Evolutionary conservation across 441 rosid genomes (phyloP), one percentile per base, ranked within the genome.

Genomic region (Biscutella auriculata): DNA sequence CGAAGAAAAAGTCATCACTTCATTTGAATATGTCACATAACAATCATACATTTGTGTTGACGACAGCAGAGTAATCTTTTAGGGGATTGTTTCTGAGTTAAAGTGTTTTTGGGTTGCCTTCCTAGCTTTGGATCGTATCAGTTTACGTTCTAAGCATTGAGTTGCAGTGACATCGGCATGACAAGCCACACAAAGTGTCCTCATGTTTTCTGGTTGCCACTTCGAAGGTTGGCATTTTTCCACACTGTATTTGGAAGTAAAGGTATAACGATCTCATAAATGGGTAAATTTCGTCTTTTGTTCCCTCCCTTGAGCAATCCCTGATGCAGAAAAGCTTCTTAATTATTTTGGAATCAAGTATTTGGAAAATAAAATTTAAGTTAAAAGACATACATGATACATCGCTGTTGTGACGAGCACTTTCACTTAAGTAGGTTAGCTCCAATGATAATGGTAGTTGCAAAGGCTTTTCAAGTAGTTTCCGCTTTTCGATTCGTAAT

Each of bases 151-250:
- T 50, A 71, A 78, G 9, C 84, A 71, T 68, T 85, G 99, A 48
- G 69, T 88, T n/a, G 78, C 81, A 35, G 98, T 89, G 29, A 89
- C 93, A 64, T 82, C 86, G 36, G 68, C 76, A 72, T 93, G 99
- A 65, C 99, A 93, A 39, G 88, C 88, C 61, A 89, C 95, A 59
- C 97, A 93, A 9, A 89, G 93, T 48, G 96, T 93, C 79, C 96
- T 80, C 97, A 93, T 80, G 68, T 93, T 93, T 75, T 93, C 96
- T 74, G 57, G 63, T 62, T 64, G 47, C 83, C 72, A 63, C 73
- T 53, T 36, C 74, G 73, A 50, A 88, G 73, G 68, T 60, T 64
- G 68, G 87, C 80, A 69, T 56, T 79, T 76, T 79, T 87, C 95
- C 94, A 88, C 58, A 76, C 76, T 55, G 98, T 82, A 76, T 73